A percentile compares a stretch with the other conserved stretches of the same genome.
These are phyloP conservation scores for Metschnikowia koreensis DNA, from an alignment of 805 yeast species.

Conservation along the genomic window DNA sequence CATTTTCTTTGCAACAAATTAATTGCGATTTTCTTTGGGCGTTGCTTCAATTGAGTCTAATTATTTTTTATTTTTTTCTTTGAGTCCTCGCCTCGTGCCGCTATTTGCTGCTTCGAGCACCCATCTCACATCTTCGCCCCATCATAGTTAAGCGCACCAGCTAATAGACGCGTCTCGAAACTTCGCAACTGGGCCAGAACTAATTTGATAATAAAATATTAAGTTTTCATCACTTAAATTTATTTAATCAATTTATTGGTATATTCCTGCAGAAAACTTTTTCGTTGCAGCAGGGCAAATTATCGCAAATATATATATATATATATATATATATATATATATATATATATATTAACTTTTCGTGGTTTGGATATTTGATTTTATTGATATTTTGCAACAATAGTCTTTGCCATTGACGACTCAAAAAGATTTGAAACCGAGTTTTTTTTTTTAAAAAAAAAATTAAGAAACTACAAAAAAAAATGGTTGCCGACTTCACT, in stretches of 20 bases:
- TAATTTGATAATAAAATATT: too few relatives aligned
- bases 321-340: too few relatives aligned
- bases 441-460: too few relatives aligned
- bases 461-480: not conserved
- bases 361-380: too few relatives aligned
- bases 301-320: too few relatives aligned
- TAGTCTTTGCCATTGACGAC: not conserved
- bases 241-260: not conserved
- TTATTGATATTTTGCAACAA: not conserved
- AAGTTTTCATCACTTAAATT: not conserved
- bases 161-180: not conserved
- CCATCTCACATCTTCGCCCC: not conserved
- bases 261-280: not conserved
- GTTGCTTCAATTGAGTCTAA: not conserved
- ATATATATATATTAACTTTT: too few relatives aligned
- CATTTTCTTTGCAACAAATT: not conserved
- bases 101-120: not conserved
- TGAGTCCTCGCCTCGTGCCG: not conserved
- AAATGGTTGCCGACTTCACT: constrained; percentile 1
- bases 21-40: not conserved
- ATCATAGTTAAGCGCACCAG: not conserved
- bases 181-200: not conserved
- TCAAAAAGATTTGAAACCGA: too few relatives aligned
- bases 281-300: not conserved
- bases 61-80: not conserved